Conservation (phyloP, 1,284 basidiomycete genomes). For the Coniophora puteana region DNA sequence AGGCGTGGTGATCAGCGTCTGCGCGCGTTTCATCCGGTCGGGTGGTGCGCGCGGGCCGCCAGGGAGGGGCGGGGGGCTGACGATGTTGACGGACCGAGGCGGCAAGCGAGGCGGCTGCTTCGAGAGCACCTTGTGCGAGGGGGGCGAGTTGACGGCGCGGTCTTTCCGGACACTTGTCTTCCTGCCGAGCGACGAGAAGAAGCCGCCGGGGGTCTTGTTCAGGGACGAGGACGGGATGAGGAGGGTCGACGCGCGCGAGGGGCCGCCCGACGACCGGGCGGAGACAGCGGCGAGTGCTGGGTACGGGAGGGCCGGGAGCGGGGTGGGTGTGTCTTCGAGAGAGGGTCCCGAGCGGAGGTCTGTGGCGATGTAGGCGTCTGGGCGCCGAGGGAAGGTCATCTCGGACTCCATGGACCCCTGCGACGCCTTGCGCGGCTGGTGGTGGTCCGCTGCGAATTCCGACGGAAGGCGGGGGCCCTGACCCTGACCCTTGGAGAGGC, state of each 20-base stretch:
- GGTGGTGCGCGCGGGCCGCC: slow-evolving; percentile 77
- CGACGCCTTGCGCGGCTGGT: slow-evolving; percentile 62
- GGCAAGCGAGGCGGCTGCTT: slow-evolving; percentile 38
- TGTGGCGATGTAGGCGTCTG: slow-evolving; percentile 72
- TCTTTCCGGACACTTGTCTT: slow-evolving; percentile 57
- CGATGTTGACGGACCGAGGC: slow-evolving; percentile 35
- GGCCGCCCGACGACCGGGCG: slow-evolving; percentile 24
- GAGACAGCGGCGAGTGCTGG: slow-evolving; percentile 48
- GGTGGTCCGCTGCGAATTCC: slow-evolving; percentile 31
- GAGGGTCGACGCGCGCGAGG: slow-evolving; percentile 23
- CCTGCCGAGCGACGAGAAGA: slow-evolving; percentile 73
- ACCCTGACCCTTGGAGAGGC: slow-evolving; percentile 11
- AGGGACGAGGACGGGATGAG: slow-evolving; percentile 32
- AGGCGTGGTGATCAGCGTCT: slow-evolving; percentile 54
- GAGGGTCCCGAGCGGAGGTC: slow-evolving; percentile 57
- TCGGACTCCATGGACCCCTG: slow-evolving; percentile 69
- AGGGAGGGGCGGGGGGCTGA: slow-evolving; percentile 41
- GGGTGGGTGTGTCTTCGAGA: too few relatives aligned
- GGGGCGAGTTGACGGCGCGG: slow-evolving; percentile 19
- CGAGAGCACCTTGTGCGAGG: slow-evolving; percentile 36
- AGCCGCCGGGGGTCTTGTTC: slow-evolving; percentile 46
- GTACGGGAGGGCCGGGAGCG: slow-evolving; percentile 74
- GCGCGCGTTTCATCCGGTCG: slow-evolving; percentile 55
- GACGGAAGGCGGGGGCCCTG: slow-evolving; percentile 24
- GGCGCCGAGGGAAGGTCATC: slow-evolving; percentile 71